Conservation (phyloP, 2,329 filamentous ascomycete species). For the Phoma sp. region DNA sequence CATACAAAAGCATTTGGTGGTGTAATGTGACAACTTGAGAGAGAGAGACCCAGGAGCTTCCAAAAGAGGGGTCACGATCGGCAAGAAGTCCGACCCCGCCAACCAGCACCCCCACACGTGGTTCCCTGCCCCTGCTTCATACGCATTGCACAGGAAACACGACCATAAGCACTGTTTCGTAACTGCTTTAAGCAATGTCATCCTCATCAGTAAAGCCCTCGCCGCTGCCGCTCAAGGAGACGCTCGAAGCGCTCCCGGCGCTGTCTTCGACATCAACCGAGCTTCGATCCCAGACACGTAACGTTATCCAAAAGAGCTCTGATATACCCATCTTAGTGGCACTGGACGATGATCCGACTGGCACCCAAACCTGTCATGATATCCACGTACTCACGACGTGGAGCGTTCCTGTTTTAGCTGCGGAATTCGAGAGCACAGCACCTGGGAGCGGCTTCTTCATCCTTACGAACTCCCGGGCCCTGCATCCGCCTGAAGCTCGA, state of each 20-base stretch:
- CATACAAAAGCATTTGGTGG: no score
- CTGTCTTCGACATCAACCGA: slow-evolving; percentile 22
- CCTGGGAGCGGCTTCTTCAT: slow-evolving; percentile 63
- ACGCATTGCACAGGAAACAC: not conserved
- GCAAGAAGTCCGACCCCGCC: slow-evolving; percentile 17
- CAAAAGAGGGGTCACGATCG: slow-evolving; percentile 11
- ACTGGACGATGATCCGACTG: slow-evolving; percentile 65
- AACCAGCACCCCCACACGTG: slow-evolving; percentile 8
- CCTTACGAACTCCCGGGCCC: slow-evolving; percentile 65
- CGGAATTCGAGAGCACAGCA: slow-evolving; percentile 53
- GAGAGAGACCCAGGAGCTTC: not conserved
- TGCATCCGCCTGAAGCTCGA: slow-evolving; percentile 59
- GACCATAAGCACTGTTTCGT: not conserved
- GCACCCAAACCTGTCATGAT: slow-evolving; percentile 68
- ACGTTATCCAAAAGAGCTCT: slow-evolving; percentile 25
- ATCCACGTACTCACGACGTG: slow-evolving; percentile 64
- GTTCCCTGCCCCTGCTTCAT: not conserved
- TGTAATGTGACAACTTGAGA: no score
- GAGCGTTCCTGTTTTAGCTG: slow-evolving; percentile 54
- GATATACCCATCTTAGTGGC: slow-evolving; percentile 45
- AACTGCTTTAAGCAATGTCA: not conserved
- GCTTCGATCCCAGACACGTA: slow-evolving; percentile 30
- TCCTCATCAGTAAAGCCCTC: not conserved
- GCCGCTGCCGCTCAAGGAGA: slow-evolving; percentile 12
- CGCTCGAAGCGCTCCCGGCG: slow-evolving; percentile 27